Conservation (phyloP, 208 protist species). For the Leishmania gerbilli region DNA sequence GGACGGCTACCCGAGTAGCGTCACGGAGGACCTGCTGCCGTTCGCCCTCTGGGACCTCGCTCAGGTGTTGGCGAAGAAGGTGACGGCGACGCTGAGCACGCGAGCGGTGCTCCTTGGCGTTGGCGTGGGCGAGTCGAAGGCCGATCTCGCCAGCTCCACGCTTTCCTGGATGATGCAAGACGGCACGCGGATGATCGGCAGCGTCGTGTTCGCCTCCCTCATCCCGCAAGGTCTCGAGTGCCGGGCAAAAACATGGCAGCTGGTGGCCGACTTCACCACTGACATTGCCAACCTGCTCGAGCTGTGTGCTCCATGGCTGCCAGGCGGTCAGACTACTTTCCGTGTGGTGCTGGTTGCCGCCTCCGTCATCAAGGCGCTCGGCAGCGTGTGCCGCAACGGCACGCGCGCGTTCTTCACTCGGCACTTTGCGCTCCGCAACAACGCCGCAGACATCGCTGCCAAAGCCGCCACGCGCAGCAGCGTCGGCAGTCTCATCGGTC, state of each 20-base stretch:
- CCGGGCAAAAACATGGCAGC: constrained; percentile 62
- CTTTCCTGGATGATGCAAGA: constrained; percentile 62
- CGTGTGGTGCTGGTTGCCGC: constrained; percentile 34
- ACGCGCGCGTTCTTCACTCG: constrained; percentile 50
- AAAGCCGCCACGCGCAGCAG: constrained; percentile 61
- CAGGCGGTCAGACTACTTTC: constrained; percentile 27
- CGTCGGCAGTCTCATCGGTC: constrained; percentile 40
- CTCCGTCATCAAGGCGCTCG: constrained; percentile 40
- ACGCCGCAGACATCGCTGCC: constrained; percentile 57
- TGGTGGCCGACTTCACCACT: constrained; percentile 58
- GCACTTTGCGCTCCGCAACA: constrained; percentile 60
- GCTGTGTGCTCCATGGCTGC: constrained; percentile 37
- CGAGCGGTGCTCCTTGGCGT: constrained; percentile 56
- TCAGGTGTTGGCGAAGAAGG: constrained; percentile 42
- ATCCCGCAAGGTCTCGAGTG: constrained; percentile 41
- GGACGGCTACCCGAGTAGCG: constrained; percentile 59
- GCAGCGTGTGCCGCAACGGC: constrained; percentile 42
- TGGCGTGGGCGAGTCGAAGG: constrained; percentile 46
- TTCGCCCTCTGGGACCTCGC: constrained; percentile 37
- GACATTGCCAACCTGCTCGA: constrained; percentile 53
- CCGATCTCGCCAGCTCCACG: constrained; percentile 47
- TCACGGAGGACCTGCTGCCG: constrained; percentile 49
- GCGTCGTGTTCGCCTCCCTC: constrained; percentile 49
- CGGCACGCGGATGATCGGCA: constrained; percentile 48
- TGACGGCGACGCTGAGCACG: constrained; percentile 45